Evolutionary conservation across 352 stramenopile genomes (phyloP).

Genomic region (Pythium graminicola): DNA sequence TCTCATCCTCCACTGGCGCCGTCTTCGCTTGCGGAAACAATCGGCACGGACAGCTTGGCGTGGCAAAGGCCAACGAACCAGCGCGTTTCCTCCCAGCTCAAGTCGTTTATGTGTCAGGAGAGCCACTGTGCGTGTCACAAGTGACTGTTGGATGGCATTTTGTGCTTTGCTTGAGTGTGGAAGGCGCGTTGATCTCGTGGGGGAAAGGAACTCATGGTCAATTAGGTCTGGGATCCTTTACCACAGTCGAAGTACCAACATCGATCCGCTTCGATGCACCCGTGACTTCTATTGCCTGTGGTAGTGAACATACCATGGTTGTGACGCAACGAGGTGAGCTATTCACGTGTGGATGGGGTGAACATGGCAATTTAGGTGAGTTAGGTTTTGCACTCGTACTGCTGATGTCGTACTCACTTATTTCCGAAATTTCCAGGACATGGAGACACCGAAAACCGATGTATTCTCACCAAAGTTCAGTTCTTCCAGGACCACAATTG

Average conservation of each 20-base stretch:
- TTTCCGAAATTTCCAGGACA: slow-evolving; percentile 38
- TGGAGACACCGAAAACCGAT: slow-evolving; percentile 38
- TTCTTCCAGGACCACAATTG: slow-evolving; percentile 37
- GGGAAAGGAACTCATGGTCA: slow-evolving; percentile 76
- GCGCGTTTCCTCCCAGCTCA: not conserved
- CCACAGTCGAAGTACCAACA: slow-evolving; percentile 10
- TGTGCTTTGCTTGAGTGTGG: slow-evolving; percentile 39
- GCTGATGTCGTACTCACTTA: no score
- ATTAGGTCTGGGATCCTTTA: slow-evolving; percentile 31
- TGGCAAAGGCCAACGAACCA: slow-evolving; percentile 9
- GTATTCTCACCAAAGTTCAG: slow-evolving; percentile 30
- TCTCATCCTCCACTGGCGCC: slow-evolving; percentile 20
- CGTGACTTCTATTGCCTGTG: slow-evolving; percentile 50
- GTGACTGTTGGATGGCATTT: slow-evolving; percentile 75
- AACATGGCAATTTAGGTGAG: slow-evolving; percentile 80
- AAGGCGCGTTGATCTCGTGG: slow-evolving; percentile 45
- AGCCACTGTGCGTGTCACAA: slow-evolving; percentile 25
- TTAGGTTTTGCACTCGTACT: no score
- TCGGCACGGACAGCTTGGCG: slow-evolving; percentile 65
- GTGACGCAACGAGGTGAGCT: slow-evolving; percentile 43
- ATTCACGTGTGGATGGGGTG: slow-evolving; percentile 75
- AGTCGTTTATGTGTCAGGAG: not conserved
- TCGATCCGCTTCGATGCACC: slow-evolving; percentile 19
- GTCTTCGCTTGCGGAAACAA: slow-evolving; percentile 69
- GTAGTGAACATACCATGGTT: slow-evolving; percentile 68